These are phyloP conservation scores for Leccinum fuscescens DNA, from an alignment of 1,284 basidiomycete genomes.

Conservation along the genomic window DNA sequence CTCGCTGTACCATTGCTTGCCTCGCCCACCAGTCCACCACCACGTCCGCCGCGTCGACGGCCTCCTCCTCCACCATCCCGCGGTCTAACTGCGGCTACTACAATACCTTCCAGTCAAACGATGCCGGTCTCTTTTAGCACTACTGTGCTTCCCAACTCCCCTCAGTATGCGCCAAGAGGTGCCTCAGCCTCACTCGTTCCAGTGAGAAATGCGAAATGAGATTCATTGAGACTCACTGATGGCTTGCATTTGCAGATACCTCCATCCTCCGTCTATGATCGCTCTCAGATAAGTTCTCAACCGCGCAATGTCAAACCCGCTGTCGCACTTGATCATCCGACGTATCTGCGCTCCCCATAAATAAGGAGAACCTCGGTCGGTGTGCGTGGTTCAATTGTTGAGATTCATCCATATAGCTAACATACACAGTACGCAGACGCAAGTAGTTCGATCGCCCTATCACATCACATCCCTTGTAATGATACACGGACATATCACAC, in stretches of 20 bases:
- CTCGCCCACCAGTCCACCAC: slow-evolving; percentile 30
- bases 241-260: slow-evolving; percentile 37
- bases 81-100: slow-evolving; percentile 4
- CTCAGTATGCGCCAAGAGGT: neutral
- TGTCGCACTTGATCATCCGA: neutral
- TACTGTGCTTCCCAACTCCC: neutral
- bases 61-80: slow-evolving; percentile 8
- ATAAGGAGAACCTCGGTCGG: neutral
- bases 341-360: neutral
- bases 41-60: slow-evolving; percentile 35
- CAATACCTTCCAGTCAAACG: neutral
- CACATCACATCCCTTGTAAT: neutral
- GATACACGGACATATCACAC: neutral
- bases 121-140: neutral
- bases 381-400: slow-evolving; percentile 1
- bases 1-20: neutral
- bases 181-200: neutral
- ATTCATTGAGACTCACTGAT: neutral
- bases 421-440: neutral
- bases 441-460: neutral
- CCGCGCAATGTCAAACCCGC: neutral
- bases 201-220: neutral
- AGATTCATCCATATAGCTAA: slow-evolving; percentile 7
- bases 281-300: neutral
- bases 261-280: neutral